Evolutionary conservation across 805 yeast genomes (phyloP).

Genomic region (Metschnikowia gruessii): DNA sequence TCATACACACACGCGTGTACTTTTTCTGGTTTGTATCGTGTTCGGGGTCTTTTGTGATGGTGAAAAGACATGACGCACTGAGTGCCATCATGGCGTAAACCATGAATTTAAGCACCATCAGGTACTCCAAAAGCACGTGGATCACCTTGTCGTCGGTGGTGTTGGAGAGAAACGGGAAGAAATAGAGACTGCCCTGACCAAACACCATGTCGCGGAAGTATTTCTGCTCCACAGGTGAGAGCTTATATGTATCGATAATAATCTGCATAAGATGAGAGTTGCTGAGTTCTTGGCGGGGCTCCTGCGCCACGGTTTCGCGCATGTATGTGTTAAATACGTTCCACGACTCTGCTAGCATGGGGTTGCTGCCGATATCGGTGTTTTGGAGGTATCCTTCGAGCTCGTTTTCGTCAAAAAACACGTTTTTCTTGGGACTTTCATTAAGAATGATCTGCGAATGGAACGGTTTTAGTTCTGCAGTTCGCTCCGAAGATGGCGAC

Average conservation of each 20-base stretch:
- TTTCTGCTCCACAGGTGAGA: conserved; percentile 13
- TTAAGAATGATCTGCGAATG: conserved; percentile 20
- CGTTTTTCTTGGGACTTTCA: conserved; percentile 13
- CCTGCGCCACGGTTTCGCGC: conserved; percentile 3
- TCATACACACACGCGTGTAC: conserved; percentile 20
- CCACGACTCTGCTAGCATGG: conserved; percentile 17
- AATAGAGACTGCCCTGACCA: conserved; percentile 12
- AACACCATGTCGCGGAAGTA: conserved; percentile 15
- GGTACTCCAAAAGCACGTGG: conserved; percentile 20
- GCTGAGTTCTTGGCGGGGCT: background rate
- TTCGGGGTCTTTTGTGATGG: conserved; percentile 9
- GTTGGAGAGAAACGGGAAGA: conserved; percentile 18
- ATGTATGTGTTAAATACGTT: conserved; percentile 9
- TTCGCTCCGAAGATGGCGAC: conserved; percentile 7
- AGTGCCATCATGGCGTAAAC: conserved; percentile 21
- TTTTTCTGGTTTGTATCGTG: conserved; percentile 19
- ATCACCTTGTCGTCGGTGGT: conserved; percentile 17
- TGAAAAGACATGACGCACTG: conserved; percentile 17
- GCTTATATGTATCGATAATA: conserved; percentile 15
- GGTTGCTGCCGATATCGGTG: conserved; percentile 11
- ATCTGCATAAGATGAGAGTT: conserved; percentile 15
- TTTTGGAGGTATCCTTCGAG: conserved; percentile 15
- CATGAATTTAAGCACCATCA: conserved; percentile 20
- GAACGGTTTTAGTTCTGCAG: conserved; percentile 18
- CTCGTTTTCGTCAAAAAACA: conserved; percentile 18